A percentile compares a stretch with the other conserved stretches of the same genome.
phyloP scores from a whole-genome alignment of 805 yeast genomes.

The Teunomyces gatunensis region DNA sequence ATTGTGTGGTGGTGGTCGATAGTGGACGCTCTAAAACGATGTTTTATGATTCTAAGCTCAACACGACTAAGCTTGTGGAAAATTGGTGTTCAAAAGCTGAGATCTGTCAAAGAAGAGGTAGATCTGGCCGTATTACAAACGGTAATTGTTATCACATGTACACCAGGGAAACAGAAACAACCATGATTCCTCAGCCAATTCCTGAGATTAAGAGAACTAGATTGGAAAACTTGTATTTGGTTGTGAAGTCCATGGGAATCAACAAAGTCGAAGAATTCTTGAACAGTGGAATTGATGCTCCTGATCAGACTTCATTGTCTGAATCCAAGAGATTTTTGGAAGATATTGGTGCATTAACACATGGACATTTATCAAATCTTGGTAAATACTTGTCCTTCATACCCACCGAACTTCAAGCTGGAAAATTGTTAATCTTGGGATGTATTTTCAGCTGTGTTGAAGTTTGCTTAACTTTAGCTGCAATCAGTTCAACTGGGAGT shows the following conservation, averaged over 20 bases:
- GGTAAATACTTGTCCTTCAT: slow-evolving; percentile 78
- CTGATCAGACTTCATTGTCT: slow-evolving; percentile 50
- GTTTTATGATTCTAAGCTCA: slow-evolving; percentile 63
- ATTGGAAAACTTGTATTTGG: slow-evolving; percentile 75
- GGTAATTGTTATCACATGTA: slow-evolving; percentile 83
- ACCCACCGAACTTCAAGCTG: slow-evolving; percentile 85
- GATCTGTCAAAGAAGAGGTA: slow-evolving; percentile 86
- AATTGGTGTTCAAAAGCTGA: slow-evolving; percentile 90
- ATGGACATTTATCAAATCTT: slow-evolving; percentile 58
- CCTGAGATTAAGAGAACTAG: slow-evolving; percentile 89
- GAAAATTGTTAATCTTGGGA: slow-evolving; percentile 76
- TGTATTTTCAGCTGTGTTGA: slow-evolving; percentile 82
- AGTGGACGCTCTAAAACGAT: slow-evolving; percentile 81
- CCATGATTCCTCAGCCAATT: slow-evolving; percentile 69
- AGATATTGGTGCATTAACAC: slow-evolving; percentile 69
- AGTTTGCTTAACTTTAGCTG: slow-evolving; percentile 73
- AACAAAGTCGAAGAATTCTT: slow-evolving; percentile 67
- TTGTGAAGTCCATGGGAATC: slow-evolving; percentile 88
- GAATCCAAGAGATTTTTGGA: slow-evolving; percentile 52
- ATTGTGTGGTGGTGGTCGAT: slow-evolving; percentile 89
- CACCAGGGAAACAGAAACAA: slow-evolving; percentile 53
- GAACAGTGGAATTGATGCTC: slow-evolving; percentile 78
- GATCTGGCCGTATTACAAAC: slow-evolving; percentile 92
- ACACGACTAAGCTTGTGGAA: slow-evolving; percentile 71
- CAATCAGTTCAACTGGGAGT: slow-evolving; percentile 67